phyloP scores from a whole-genome alignment of 805 yeast genomes.

The Metschnikowia orientalis region DNA sequence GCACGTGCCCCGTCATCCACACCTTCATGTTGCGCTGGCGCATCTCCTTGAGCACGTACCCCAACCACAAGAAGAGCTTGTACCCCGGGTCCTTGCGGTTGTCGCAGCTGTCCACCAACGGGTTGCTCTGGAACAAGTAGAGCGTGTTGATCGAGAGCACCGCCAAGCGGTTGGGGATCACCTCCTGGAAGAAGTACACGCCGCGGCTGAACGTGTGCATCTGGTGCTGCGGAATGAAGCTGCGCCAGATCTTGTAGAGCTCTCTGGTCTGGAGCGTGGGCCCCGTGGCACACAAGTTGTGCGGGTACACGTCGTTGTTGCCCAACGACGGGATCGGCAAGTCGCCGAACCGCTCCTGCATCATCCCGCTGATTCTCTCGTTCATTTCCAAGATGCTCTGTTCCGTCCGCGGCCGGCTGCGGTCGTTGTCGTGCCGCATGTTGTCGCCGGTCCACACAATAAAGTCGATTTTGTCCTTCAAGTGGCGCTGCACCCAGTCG shows the following conservation, averaged over 20 bases:
- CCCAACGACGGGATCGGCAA: constrained; percentile 69
- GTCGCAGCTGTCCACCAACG: constrained; percentile 79
- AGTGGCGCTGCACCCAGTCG: constrained; percentile 58
- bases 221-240: constrained; percentile 73
- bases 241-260: constrained; percentile 66
- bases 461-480: constrained; percentile 76
- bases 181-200: constrained; percentile 69
- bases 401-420: constrained; percentile 71
- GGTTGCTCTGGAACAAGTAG: constrained; percentile 71
- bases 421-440: constrained; percentile 78
- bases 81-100: constrained; percentile 73
- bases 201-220: constrained; percentile 70
- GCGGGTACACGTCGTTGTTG: constrained; percentile 87
- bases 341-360: constrained; percentile 51
- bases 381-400: constrained; percentile 66
- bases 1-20: constrained; percentile 87
- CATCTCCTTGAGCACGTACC: constrained; percentile 66
- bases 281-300: constrained; percentile 78
- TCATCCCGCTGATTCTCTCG: constrained; percentile 46
- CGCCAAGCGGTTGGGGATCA: constrained; percentile 76
- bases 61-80: constrained; percentile 71
- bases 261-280: constrained; percentile 87
- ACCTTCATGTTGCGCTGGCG: constrained; percentile 73
- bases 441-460: constrained; percentile 92
- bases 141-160: constrained; percentile 75